Base-by-base conservation (phyloP, 805 yeast species). In the Lachancea thermotolerans region DNA sequence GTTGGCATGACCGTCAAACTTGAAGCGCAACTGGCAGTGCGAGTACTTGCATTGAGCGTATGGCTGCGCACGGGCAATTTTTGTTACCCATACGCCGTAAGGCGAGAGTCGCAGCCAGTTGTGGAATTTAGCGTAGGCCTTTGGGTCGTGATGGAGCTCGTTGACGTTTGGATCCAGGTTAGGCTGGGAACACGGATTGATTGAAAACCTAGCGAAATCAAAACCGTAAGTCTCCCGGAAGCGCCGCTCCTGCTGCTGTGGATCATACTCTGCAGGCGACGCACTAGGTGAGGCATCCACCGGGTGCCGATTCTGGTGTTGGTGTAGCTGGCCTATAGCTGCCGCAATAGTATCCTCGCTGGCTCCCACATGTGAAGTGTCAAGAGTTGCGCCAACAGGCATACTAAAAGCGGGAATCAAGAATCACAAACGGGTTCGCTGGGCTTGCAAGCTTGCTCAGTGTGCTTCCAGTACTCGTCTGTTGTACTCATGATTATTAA, bases 1-100 rank as follows among this genome's bases (percentile, higher is more conserved):
- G 30, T 49, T 47, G 27, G 49, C 49, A 37, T 49, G 48, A 9
- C 48, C 48, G 37, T 48, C 47, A 35, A 36, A 44, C 11, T 38
- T 39, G 38, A 50, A 48, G 32, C 43, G 41, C 28, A 40, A 45
- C 34, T 36, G 42, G 39, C 53, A 50, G 30, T 50, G 37, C 27
- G 35, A 29, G 29, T 45, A 48, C 39, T 50, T 48, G 48, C 51
- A 48, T 31, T 42, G 35, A 6, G 53, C 53, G 28, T 42, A 45
- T 3, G 49, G 51, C 39, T 45, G 41, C 17, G 37, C 28, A 15
- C 42, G 44, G 14, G 49, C 46, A 34, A 41, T 39, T 37, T 47
- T 50, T 37, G 51, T 50, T 28, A 50, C 51, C 53, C 53, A 50
- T 17, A 50, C 42, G 5, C 49, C 47, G 25, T 45, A 50, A 29